A percentile compares a stretch with the other conserved stretches of the same genome.
Conservation (phyloP, 495 filamentous ascomycete genomes). For the Penicillium fimorum region DNA sequence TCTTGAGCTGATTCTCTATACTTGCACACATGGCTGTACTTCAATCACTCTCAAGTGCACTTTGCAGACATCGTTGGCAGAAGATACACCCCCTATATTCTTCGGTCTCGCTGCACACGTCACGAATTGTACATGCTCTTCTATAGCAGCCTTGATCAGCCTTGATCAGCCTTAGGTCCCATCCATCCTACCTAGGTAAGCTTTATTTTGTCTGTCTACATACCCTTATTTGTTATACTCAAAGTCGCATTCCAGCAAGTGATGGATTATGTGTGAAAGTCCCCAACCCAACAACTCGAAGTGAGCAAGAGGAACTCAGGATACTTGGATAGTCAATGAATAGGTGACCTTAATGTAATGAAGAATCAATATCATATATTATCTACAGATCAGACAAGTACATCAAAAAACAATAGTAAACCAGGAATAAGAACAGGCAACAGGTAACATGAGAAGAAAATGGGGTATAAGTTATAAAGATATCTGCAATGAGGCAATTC, state of each 20-base stretch:
- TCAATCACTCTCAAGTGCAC: neutral
- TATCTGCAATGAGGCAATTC: neutral
- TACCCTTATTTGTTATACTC: neutral
- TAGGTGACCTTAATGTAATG: neutral
- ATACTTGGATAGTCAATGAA: neutral
- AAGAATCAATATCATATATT: neutral
- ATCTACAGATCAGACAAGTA: conserved; percentile 7
- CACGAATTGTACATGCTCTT: neutral
- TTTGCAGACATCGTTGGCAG: neutral
- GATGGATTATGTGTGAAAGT: neutral
- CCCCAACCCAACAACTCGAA: neutral
- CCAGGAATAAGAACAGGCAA: neutral
- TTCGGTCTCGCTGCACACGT: neutral
- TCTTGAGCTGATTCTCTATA: neutral
- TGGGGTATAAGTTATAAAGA: conserved; percentile 10
- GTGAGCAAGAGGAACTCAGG: neutral
- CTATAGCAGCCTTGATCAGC: neutral
- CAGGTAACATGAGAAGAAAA: neutral
- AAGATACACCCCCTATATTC: neutral
- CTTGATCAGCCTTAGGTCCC: neutral
- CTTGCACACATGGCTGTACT: neutral
- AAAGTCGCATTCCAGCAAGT: neutral
- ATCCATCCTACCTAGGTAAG: neutral
- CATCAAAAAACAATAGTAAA: conserved; percentile 5
- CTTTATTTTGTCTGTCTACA: neutral